A percentile compares a stretch with the other conserved stretches of the same genome.
Conservation (phyloP, 2,329 filamentous ascomycete genomes). For the Aspergillus amoenus region DNA sequence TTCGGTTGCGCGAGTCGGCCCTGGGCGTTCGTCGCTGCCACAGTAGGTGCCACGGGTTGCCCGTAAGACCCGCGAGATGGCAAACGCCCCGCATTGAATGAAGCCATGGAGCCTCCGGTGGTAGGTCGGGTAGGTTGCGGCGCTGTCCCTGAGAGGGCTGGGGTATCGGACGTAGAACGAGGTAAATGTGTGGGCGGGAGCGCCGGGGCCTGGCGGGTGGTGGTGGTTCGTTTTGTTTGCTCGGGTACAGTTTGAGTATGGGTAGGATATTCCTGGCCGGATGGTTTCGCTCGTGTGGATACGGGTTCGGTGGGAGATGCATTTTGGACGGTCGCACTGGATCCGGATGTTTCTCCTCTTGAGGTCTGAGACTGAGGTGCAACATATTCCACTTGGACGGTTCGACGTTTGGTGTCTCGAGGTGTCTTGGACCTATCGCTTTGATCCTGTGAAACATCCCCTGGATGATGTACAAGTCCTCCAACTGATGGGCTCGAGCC, state of each 20-base stretch:
- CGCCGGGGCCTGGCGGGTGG: slow-evolving; percentile 27
- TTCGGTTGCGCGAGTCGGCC: slow-evolving; percentile 84
- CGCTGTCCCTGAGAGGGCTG: slow-evolving; percentile 50
- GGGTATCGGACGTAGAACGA: slow-evolving; percentile 59
- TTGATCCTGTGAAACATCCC: slow-evolving; percentile 70
- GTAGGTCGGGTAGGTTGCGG: slow-evolving; percentile 60
- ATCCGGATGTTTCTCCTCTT: slow-evolving; percentile 56
- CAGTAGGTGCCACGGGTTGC: slow-evolving; percentile 80
- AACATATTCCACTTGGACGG: slow-evolving; percentile 97
- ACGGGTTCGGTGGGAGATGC: slow-evolving; percentile 22
- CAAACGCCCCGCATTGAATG: slow-evolving; percentile 59
- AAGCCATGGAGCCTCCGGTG: slow-evolving; percentile 79
- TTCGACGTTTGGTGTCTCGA: slow-evolving; percentile 86
- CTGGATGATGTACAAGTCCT: slow-evolving; percentile 71
- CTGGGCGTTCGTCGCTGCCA: slow-evolving; percentile 85
- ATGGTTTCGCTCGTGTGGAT: slow-evolving; percentile 47
- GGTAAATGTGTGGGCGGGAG: slow-evolving; percentile 52
- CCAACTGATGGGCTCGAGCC: slow-evolving; percentile 50
- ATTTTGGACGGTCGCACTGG: slow-evolving; percentile 13
- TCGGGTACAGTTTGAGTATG: slow-evolving; percentile 10
- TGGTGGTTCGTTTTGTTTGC: slow-evolving; percentile 14
- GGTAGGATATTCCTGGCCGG: slow-evolving; percentile 13
- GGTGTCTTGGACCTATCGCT: slow-evolving; percentile 62
- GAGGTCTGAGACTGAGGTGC: slow-evolving; percentile 83
- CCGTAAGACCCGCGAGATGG: slow-evolving; percentile 80